Evolutionary conservation across 192 early-diverging fungal genomes (phyloP), one percentile per base, ranked within the genome.

Genomic region (Entophlyctis helioformis): DNA sequence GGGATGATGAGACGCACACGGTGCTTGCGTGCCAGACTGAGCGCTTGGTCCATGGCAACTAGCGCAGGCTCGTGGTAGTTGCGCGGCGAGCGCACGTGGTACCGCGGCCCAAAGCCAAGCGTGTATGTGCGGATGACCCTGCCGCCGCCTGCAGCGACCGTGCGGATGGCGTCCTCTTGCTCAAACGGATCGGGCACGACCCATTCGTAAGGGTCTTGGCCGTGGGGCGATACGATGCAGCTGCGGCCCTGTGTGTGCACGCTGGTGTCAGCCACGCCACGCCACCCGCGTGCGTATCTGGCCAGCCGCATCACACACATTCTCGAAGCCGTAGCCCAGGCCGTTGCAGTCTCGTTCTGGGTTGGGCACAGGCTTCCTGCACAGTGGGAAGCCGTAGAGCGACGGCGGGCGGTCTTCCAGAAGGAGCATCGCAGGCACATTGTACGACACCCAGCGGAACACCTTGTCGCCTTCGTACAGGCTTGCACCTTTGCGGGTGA

Each of bases 401-500:
- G n/a, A n/a, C n/a, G n/a, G n/a, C n/a, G n/a, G n/a, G n/a, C n/a
- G n/a, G n/a, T n/a, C n/a, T 48, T 66, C 64, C 36, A 55, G 50
- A 15, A 64, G 35, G 33, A 67, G 61, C 12, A 67, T 54, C 43
- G 48, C 54, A 16, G 69, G 69, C 12, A 58, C 39, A 46, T 72
- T 72, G 50, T 60, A 52, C 28, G 50, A 48, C 25, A 50, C 35
- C 23, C 63, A 71, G 29, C 54, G 44, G 54, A 48, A 58, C 12
- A 37, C 51, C 8, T 45, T 21, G 12, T 20, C 20, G 24, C 44
- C 46, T 35, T 57, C 61, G 35, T 54, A 50, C 1, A 63, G 50
- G 5, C 9, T 36, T 22, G 1, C 21, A 36, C 46, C 54, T n/a
- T 24, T 21, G 20, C 53, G 26, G 22, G 60, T 56, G 46, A 62